Evolutionary conservation across 345 rosid species (phyloP).

Genomic region (Arabidopsis thaliana): TAIR10.1 NC_003070.9:2542501-2543000

Average conservation of each 20-base stretch:
- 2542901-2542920: slow-evolving; percentile 54
- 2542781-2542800: background rate
- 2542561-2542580: no score
- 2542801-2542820: background rate
- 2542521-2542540: no score
- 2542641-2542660: background rate
- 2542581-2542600: background rate
- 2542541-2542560: no score
- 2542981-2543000: slow-evolving; percentile 52
- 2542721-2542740: no score
- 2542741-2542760: no score
- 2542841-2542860: slow-evolving; percentile 10
- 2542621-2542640: background rate
- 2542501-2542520: no score
- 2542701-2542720: background rate
- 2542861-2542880: background rate
- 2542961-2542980: slow-evolving; percentile 85
- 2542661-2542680: background rate
- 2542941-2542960: slow-evolving; percentile 77
- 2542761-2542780: background rate
- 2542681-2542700: background rate
- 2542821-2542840: slow-evolving; percentile 19
- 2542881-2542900: slow-evolving; percentile 1
- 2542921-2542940: slow-evolving; percentile 64
- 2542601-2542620: background rate